Conservation (phyloP, 2,329 filamentous ascomycete species). For the Epichloe festucae region DNA sequence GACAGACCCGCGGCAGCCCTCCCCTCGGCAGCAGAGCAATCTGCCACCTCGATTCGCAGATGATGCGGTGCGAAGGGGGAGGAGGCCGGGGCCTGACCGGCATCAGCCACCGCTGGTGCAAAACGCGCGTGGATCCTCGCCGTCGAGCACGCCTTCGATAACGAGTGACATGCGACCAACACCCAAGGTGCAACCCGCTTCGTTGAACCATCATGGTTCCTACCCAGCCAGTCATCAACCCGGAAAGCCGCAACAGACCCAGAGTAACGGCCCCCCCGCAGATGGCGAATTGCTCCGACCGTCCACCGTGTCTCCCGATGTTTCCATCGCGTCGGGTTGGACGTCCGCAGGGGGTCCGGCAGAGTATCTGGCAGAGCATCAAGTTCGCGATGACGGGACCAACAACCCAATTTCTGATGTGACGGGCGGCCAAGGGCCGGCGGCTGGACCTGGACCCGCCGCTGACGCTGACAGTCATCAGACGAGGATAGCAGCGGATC, state of each 20-base stretch:
- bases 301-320: slow-evolving; percentile 6
- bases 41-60: background rate
- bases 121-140: background rate
- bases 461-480: background rate
- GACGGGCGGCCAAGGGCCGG: background rate
- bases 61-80: background rate
- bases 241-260: background rate
- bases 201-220: background rate
- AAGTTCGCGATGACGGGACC: background rate
- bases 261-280: background rate
- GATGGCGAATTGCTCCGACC: slow-evolving; percentile 1
- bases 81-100: background rate
- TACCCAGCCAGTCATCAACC: background rate
- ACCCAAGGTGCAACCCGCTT: background rate
- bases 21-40: background rate
- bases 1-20: background rate
- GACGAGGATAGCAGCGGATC: background rate
- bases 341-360: background rate
- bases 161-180: background rate
- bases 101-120: background rate
- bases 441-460: background rate
- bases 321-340: slow-evolving; percentile 4
- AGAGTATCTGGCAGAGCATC: background rate
- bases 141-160: background rate
- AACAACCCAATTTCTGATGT: background rate